Evolutionary conservation across 2,329 filamentous ascomycete genomes (phyloP), one percentile per base, ranked within the genome.

Genomic region (Nothomitra cinnamomea): DNA sequence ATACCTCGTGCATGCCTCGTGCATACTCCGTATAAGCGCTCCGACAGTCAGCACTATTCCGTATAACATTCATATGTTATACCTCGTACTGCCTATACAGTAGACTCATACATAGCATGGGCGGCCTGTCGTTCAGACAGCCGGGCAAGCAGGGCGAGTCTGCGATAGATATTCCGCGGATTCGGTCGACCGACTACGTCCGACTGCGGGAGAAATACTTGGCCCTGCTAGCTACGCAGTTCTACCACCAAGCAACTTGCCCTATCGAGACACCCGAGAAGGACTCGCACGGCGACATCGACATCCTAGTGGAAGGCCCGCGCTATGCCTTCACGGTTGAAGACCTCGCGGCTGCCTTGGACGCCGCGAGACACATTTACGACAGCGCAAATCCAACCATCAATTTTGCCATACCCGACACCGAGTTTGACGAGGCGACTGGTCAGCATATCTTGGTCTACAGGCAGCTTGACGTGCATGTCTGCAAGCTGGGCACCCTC

Each of bases 251-350:
- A 6, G 78, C 84, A 3, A 74, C 71, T 0, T 72, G 75, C 0
- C 80, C 84, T 0, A 75, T 82, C 25, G 83, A 87, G 58, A 82
- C 77, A 0, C 85, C 85, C 0, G 80, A 64, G 1, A 92, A 92
- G 65, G 42, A 58, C 0, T 76, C 80, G 59, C 75, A 79, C 60
- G 87, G 86, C 19, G 87, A 92, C 58, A 68, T 94, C 38, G 86
- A 92, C 65, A 71, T 89, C 55, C 65, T 87, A 1, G 73, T 86
- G 1, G 67, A 60, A 53, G 56, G 51, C 6, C 57, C 62, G 2
- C 51, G 58, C 21, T 49, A 28, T 7, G 22, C 45, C 6, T 48
- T 63, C 15, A 57, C 60, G 19, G 59, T 63, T 53, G 54, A 61
- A 19, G 58, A 60, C 1, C 61, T 80, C 7, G 64, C 64, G 1